Base-by-base conservation (phyloP, 148 eudicot genomes). In the Drosera capensis region DNA sequence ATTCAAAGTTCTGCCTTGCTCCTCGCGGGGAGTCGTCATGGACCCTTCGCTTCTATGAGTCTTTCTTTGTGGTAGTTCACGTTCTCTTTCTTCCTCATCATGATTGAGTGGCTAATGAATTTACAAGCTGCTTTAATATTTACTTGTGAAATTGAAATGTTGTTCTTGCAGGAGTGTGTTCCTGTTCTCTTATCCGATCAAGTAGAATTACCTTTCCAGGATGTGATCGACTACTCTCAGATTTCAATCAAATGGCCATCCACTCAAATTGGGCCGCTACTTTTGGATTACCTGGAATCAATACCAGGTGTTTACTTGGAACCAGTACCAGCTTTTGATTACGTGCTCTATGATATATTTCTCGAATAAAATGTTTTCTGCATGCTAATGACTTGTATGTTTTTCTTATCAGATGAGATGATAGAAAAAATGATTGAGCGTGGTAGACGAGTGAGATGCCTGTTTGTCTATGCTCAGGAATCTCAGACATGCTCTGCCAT, bases 21-120 rank as follows among this genome's bases (percentile, higher is more conserved):
- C 97, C 97, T 35, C 92, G 97, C 38, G 97, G 97, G 47, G 97
- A 88, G 62, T 88, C 97, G 3, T 88, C 97, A 26, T 88, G 94
- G 97, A 88, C 97, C 30, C 92, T 88, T 52, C 94, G 93, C 49
- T 88, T 84, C 46, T 88, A 80, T 24, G 95, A 88, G 70, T 73
- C 97, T 2, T 88, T 77, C 57, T 88, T 88, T 75, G 95, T 88
- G 97, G 95, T 88, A 38, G 14, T 62, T 71, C 64, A 70, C 68
- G 60, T 51, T 40, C 65, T 42, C 53, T 52, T 50, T 47, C 25
- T 44, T 45, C 42, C 40, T 39, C 48, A 44, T 21, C 18, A 28
- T 25, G 22, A 24, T 35, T 45, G 18, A 2, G 8, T 28, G 9
- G 5, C 19, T 35, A 17, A 14, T 41, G 3, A 20, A n/a, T 40